Conservation (phyloP, 306 rosid species). For the Malus asiatica region DNA sequence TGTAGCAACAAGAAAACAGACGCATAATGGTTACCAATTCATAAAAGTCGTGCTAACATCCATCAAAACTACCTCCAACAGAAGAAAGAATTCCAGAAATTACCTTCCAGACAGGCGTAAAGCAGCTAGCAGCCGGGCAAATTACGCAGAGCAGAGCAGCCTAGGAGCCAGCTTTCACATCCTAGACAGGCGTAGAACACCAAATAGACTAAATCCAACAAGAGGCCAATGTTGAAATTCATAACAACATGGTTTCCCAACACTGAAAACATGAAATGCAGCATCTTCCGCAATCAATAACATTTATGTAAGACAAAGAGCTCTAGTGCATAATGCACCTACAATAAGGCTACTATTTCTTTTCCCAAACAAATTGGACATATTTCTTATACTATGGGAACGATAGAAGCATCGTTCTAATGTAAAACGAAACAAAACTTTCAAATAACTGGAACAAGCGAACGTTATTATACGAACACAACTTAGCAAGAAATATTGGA, state of each 20-base stretch:
- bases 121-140: background rate
- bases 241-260: background rate
- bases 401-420: background rate
- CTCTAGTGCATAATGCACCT: background rate
- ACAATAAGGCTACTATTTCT: background rate
- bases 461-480: background rate
- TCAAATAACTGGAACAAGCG: background rate
- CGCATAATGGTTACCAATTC: too few species aligned
- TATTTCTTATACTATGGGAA: background rate
- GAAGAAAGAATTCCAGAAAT: background rate
- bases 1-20: background rate
- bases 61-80: background rate
- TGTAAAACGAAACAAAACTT: background rate
- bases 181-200: background rate
- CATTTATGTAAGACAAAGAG: background rate
- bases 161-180: background rate
- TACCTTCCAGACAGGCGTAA: background rate
- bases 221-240: background rate
- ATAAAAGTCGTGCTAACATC: background rate
- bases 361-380: background rate
- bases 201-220: background rate
- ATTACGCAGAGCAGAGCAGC: background rate
- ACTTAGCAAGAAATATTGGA: background rate
- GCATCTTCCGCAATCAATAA: background rate
- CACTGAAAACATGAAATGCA: background rate